Evolutionary conservation across 2,329 filamentous ascomycete genomes (phyloP), one percentile per base, ranked within the genome.

Genomic region (Xylaria sp.): DNA sequence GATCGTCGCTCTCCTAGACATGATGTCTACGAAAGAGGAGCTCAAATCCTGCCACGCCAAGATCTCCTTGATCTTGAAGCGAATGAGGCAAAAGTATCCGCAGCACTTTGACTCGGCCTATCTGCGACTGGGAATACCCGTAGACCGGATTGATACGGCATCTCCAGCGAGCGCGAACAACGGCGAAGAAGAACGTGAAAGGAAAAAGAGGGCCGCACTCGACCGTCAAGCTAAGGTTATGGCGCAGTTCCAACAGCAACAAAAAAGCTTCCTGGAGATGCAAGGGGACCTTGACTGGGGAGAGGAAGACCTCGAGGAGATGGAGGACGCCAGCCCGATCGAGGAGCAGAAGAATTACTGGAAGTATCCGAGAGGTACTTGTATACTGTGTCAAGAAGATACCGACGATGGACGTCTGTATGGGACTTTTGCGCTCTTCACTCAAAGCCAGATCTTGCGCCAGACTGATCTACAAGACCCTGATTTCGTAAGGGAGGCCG

Each of bases 241-340:
- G 92, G 94, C 92, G 1, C 92, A 97, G 68, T 97, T 99, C 74
- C 94, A 97, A 70, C 89, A 96, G 69, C 93, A 99, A 68, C 95
- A 97, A 70, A 93, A 95, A 73, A 94, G 86, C 65, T 99, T 99
- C 74, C 77, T 99, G 75, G 89, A 91, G 52, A 94, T 88, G 60
- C 92, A 97, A 71, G 88, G 85, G n/a, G 81, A 87, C 39, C 83
- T 96, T 56, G 90, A 96, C 71, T 96, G 91, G 89, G 92, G 90
- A 13, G 89, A 94, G 55, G 90, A 90, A n/a, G 85, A 89, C 38
- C 81, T 86, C 21, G 88, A 94, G 43, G 83, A 90, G 22, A 87
- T 89, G 49, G 85, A 90, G 57, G 74, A 78, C 39, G 70, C 74
- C 17, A 74, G 76, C 16, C 77, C 82, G 7, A 77, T 81, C 9